Evolutionary conservation across 1,284 basidiomycete genomes (phyloP), one percentile per base, ranked within the genome.

Genomic region (Heterobasidion occidentale): DNA sequence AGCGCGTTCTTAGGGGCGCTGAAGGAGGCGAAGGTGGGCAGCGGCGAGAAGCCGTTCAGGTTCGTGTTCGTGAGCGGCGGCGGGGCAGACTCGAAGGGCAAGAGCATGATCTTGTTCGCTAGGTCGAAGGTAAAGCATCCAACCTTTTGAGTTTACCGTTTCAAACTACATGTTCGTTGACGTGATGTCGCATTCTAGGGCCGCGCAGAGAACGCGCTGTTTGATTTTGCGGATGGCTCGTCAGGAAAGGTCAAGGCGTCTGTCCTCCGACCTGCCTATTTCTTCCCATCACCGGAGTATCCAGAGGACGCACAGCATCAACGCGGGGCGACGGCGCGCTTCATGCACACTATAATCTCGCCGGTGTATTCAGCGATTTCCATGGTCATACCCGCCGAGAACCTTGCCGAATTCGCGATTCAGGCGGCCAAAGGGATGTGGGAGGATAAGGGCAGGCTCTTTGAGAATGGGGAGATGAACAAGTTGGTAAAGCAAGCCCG

Each of bases 61-160:
- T 64, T 74, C 46, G 66, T 73, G n/a, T 73, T 63, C 53, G 47
- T 72, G 52, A 73, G 70, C 51, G 71, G 71, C 15, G 59, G 67
- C 44, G 52, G 55, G 7, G 68, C 70, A 15, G 71, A 72, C 53
- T 63, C 67, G n/a, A 64, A 60, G 15, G 68, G 63, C 54, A 68
- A 64, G 50, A 66, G 67, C 46, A 33, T 53, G 35, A 60, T 62
- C 45, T 62, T 72, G 64, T 73, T 69, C 64, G 66, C 63, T 2
- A 60, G 66, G 4, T 66, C 71, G 34, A 74, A 73, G 71, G 71
- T 71, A 36, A 51, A 63, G 56, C 27, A 27, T 6, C 1, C 27
- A 27, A 5, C 27, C 14, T 35, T 20, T 15, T 45, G 44, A 11
- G 45, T n/a, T 17, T 36, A 14, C 9, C n/a, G 12, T 19, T 52